Evolutionary conservation across 805 yeast genomes (phyloP).

Genomic region (Isabelozyma gotoi): DNA sequence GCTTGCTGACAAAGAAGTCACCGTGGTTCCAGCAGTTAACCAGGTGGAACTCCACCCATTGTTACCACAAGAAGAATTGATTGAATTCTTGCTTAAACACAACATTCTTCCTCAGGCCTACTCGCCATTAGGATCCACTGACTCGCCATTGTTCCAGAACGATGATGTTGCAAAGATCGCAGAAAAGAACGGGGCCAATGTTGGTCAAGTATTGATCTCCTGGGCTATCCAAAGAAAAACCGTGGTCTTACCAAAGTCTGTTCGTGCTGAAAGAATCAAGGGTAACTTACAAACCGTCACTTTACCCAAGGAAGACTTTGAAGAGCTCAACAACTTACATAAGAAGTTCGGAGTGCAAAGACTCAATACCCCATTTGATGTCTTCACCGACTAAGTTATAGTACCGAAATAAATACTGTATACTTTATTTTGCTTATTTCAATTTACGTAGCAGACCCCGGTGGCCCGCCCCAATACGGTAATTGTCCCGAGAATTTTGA

Average conservation of each 20-base stretch:
- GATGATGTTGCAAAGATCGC: slow-evolving; percentile 26
- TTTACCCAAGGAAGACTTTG: slow-evolving; percentile 38
- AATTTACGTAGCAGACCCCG: no score
- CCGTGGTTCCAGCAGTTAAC: slow-evolving; percentile 48
- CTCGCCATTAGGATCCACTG: slow-evolving; percentile 34
- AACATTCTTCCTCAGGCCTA: slow-evolving; percentile 25
- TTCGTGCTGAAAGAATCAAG: slow-evolving; percentile 33
- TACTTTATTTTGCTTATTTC: no score
- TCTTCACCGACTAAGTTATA: background rate
- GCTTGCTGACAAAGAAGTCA: slow-evolving; percentile 35
- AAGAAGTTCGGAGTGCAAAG: slow-evolving; percentile 25
- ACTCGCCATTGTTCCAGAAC: slow-evolving; percentile 36
- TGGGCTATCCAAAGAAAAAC: slow-evolving; percentile 42
- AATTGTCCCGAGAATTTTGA: no score
- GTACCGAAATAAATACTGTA: no score
- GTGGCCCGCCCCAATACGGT: no score
- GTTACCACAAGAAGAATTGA: slow-evolving; percentile 59
- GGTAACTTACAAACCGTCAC: slow-evolving; percentile 35
- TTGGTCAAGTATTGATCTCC: slow-evolving; percentile 37
- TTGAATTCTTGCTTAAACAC: slow-evolving; percentile 50
- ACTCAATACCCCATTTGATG: background rate
- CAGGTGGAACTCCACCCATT: slow-evolving; percentile 46
- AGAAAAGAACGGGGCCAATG: slow-evolving; percentile 26
- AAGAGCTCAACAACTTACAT: slow-evolving; percentile 28
- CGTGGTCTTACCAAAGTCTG: slow-evolving; percentile 41